Conservation (phyloP, 805 yeast genomes). For the Novakomyces olei region DNA sequence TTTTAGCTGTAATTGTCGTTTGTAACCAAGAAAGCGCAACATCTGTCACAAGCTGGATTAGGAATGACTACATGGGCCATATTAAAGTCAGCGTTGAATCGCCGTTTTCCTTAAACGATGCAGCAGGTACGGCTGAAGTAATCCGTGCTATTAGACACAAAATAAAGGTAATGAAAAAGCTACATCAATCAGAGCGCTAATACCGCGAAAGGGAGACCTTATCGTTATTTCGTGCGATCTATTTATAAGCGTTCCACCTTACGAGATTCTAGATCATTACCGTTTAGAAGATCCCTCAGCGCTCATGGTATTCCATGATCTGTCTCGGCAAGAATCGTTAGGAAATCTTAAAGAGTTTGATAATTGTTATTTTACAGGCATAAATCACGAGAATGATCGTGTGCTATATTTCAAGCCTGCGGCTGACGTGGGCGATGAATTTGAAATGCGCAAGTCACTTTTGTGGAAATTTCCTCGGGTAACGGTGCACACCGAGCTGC, state of each 20-base stretch:
- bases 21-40: slow-evolving; percentile 28
- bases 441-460: slow-evolving; percentile 66
- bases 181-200: too few relatives aligned
- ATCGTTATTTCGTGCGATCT: slow-evolving; percentile 89
- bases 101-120: slow-evolving; percentile 18
- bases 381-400: not conserved
- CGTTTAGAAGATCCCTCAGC: slow-evolving; percentile 26
- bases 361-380: not conserved
- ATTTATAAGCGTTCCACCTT: slow-evolving; percentile 79
- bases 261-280: slow-evolving; percentile 61
- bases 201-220: too few relatives aligned
- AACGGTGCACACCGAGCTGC: slow-evolving; percentile 49
- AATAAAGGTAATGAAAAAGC: slow-evolving; percentile 11
- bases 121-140: slow-evolving; percentile 40
- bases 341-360: not conserved
- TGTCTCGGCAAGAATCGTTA: not conserved
- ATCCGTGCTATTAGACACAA: slow-evolving; percentile 24
- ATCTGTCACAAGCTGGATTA: slow-evolving; percentile 19
- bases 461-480: slow-evolving; percentile 72
- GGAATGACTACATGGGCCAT: slow-evolving; percentile 12
- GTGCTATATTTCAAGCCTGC: slow-evolving; percentile 19
- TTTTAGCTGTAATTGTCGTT: slow-evolving; percentile 23
- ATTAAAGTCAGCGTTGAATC: slow-evolving; percentile 32
- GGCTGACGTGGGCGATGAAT: slow-evolving; percentile 46
- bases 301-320: not conserved